Percentiles rank a stretch among this genome's conserved stretches.
Conservation (phyloP, 2,329 filamentous ascomycete species). For the Pseudogymnoascus sp. region DNA sequence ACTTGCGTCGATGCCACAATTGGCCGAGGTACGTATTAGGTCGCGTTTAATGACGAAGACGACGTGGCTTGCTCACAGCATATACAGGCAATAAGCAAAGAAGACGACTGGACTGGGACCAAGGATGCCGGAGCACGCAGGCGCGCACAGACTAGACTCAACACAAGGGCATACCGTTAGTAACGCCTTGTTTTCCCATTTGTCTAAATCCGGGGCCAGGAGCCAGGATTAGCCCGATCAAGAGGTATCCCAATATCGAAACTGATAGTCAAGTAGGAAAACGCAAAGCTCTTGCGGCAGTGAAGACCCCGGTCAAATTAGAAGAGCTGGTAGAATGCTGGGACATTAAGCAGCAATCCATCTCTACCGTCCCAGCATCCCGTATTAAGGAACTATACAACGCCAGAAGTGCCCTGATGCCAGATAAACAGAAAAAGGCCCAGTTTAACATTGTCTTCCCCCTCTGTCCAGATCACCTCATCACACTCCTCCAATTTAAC, state of each 20-base stretch:
- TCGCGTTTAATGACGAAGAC: conserved; percentile 12
- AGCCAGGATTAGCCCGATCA: background rate
- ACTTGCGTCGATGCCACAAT: conserved; percentile 31
- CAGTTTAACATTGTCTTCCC: conserved; percentile 30
- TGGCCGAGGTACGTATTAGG: conserved; percentile 31
- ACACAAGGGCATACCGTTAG: conserved; percentile 39
- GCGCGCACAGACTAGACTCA: conserved; percentile 38
- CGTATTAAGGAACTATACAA: conserved; percentile 28
- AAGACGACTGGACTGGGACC: conserved; percentile 41
- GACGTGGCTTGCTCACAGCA: conserved; percentile 24
- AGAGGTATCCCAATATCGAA: conserved; percentile 14
- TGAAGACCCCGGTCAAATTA: conserved; percentile 21
- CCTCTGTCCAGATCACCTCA: conserved; percentile 35
- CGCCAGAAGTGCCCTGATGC: conserved; percentile 26
- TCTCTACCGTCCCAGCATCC: conserved; percentile 28
- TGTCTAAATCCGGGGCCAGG: conserved; percentile 6
- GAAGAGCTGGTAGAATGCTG: conserved; percentile 31
- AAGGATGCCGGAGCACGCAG: conserved; percentile 36
- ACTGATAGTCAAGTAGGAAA: conserved; percentile 26
- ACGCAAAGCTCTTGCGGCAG: conserved; percentile 25
- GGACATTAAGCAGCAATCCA: conserved; percentile 28
- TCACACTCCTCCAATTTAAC: conserved; percentile 37
- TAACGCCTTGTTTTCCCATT: conserved; percentile 17
- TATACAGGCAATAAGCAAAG: conserved; percentile 30
- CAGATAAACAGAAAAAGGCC: conserved; percentile 20